A percentile compares a stretch with the other conserved stretches of the same genome.
Conservation (phyloP, 306 rosid genomes). For the Begonia masoniana region DNA sequence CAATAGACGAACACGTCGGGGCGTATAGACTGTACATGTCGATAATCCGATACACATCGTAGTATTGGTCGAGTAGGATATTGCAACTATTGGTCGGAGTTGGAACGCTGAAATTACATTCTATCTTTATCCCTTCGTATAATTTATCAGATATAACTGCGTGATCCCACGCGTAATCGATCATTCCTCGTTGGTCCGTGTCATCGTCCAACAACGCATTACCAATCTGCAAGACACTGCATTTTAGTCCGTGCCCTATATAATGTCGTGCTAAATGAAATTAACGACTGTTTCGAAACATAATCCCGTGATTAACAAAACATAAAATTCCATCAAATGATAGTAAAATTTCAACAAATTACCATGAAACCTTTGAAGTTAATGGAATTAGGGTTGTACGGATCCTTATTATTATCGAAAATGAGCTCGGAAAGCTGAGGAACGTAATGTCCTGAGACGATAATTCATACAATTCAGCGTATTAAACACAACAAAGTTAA, state of each 20-base stretch:
- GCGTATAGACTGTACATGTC: conserved; percentile 39
- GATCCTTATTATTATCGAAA: conserved; percentile 22
- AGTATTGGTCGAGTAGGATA: conserved; percentile 4
- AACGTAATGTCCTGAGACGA: conserved; percentile 65
- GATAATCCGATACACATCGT: conserved; percentile 14
- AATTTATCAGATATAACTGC: conserved; percentile 33
- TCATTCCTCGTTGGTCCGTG: conserved; percentile 30
- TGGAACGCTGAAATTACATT: conserved; percentile 23
- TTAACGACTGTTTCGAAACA: too few relatives aligned
- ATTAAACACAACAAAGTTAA: neutral
- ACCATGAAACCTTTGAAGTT: conserved; percentile 47
- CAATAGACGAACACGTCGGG: conserved; percentile 9
- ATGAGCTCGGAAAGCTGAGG: conserved; percentile 41
- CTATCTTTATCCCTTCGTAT: conserved; percentile 15
- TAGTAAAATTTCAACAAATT: neutral
- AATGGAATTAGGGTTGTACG: conserved; percentile 12
- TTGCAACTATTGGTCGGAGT: conserved; percentile 5
- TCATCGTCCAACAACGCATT: conserved; percentile 34
- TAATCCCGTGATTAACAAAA: too few relatives aligned
- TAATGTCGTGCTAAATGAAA: too few relatives aligned
- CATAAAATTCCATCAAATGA: too few relatives aligned
- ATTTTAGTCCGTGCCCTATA: too few relatives aligned
- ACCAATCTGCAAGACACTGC: conserved; percentile 18
- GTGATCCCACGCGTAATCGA: conserved; percentile 41
- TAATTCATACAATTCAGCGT: neutral